Evolutionary conservation across 139 green algal genomes (phyloP), one percentile per base, ranked within the genome.

Genomic region (Coelastrella sp.): DNA sequence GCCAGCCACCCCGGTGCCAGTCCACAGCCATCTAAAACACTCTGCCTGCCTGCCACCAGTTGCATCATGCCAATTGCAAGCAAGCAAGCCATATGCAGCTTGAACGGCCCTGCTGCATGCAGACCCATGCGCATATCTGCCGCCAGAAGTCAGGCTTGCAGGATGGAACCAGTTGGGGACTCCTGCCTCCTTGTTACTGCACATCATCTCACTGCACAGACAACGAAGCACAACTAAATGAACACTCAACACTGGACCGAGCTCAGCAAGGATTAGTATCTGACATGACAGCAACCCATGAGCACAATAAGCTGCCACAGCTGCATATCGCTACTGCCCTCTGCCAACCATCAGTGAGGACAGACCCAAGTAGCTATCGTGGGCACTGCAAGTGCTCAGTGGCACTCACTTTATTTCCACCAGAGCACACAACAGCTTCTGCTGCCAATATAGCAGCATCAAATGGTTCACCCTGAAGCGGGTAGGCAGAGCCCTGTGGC

Each of bases 81-180:
- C 62, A 72, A 41, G 62, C 62, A 72, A 17, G 30, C 32, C 62
- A 72, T 72, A 72, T 37, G 32, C 62, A 30, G 62, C 62, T 72
- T 72, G 62, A 19, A 37, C 15, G 15, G 45, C 45, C 15, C 15
- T 9, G 45, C 11, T 13, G 45, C 45, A 57, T 57, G 45, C 45
- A 9, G 15, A 23, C 11, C 45, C 15, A 13, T 23, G 15, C 11
- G 45, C 45, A 57, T 57, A 57, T 13, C 45, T 57, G 45, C 45
- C 45, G 15, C 45, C 15, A 13, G 11, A 23, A 23, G 45, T 57
- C 11, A 9, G 45, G 45, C 11, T 57, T 23, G 45, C 45, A 57
- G 45, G 45, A 13, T 57, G 45, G 15, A 23, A 57, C 11, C 45
- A 57, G n/a, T n/a, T n/a, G n/a, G 45, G 45, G 11, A 57, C 45